These are phyloP conservation scores for Camellia oleifera DNA, from an alignment of 179 eudicot species.

Conservation along the genomic window DNA sequence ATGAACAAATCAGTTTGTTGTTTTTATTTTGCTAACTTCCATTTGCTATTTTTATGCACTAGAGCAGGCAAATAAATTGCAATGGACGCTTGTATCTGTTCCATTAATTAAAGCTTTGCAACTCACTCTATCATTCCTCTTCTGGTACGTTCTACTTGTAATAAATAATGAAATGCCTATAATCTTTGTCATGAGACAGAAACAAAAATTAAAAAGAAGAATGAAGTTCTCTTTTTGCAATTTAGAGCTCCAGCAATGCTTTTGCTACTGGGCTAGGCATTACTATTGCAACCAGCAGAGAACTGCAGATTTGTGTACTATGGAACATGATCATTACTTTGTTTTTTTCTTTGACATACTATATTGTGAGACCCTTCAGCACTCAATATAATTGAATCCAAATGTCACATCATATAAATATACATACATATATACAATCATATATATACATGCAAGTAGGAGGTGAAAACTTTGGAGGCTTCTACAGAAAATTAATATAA, in stretches of 20 bases:
- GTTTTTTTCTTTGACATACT: background rate
- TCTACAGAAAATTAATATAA: background rate
- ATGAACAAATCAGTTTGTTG: background rate
- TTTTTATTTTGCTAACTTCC: conserved; percentile 4
- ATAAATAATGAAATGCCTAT: background rate
- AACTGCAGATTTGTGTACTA: background rate
- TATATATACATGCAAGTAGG: background rate
- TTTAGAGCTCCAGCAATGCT: background rate
- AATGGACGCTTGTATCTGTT: conserved; percentile 86
- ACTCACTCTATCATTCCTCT: conserved; percentile 70
- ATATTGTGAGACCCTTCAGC: background rate
- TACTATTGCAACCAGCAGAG: background rate
- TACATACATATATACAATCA: no score
- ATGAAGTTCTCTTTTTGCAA: background rate
- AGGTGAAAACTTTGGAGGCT: background rate
- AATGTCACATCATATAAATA: background rate
- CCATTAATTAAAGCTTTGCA: conserved; percentile 83
- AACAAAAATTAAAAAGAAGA: background rate
- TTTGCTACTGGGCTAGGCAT: background rate
- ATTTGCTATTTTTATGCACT: conserved; percentile 22
- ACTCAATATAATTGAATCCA: background rate
- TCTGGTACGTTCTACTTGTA: conserved; percentile 58
- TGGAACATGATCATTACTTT: background rate
- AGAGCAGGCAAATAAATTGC: conserved; percentile 79
- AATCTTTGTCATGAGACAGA: background rate